phyloP scores from a whole-genome alignment of 305 asterid species.

The Ilex paraguariensis region DNA sequence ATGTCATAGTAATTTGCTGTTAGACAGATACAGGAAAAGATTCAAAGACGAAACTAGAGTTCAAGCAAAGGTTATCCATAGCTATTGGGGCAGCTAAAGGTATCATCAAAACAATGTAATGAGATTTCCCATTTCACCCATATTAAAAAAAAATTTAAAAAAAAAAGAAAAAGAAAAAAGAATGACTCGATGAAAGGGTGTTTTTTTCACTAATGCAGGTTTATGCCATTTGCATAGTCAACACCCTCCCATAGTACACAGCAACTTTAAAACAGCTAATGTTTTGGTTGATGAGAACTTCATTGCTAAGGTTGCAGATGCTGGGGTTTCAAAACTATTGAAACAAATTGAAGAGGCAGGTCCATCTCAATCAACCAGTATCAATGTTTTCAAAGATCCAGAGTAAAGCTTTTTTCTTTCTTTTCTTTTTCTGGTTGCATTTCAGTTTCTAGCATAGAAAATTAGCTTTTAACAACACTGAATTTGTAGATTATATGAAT shows the following conservation, averaged over 20 bases:
- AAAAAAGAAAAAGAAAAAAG: background rate
- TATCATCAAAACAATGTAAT: slow-evolving; percentile 9
- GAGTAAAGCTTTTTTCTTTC: slow-evolving; percentile 35
- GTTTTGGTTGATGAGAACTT: slow-evolving; percentile 78
- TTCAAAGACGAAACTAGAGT: slow-evolving; percentile 50
- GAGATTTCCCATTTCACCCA: background rate
- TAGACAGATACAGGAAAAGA: slow-evolving; percentile 34
- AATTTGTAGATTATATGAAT: slow-evolving; percentile 5
- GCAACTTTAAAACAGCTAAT: slow-evolving; percentile 64
- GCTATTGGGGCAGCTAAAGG: slow-evolving; percentile 81
- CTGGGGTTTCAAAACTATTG: slow-evolving; percentile 44
- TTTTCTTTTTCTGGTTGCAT: background rate
- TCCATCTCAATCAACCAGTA: slow-evolving; percentile 36
- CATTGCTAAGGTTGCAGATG: slow-evolving; percentile 70
- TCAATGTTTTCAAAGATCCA: slow-evolving; percentile 55
- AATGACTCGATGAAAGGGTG: too few species aligned
- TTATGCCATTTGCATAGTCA: slow-evolving; percentile 58
- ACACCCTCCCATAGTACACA: slow-evolving; percentile 49
- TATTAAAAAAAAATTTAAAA: too few species aligned
- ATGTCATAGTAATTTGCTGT: background rate
- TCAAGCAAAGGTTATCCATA: slow-evolving; percentile 65
- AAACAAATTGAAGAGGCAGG: slow-evolving; percentile 35
- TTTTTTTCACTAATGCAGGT: slow-evolving; percentile 30
- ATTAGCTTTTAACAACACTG: background rate
- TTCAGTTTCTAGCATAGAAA: background rate